phyloP scores from a whole-genome alignment of 2,329 filamentous ascomycete genomes.

The Exophiala sideris region DNA sequence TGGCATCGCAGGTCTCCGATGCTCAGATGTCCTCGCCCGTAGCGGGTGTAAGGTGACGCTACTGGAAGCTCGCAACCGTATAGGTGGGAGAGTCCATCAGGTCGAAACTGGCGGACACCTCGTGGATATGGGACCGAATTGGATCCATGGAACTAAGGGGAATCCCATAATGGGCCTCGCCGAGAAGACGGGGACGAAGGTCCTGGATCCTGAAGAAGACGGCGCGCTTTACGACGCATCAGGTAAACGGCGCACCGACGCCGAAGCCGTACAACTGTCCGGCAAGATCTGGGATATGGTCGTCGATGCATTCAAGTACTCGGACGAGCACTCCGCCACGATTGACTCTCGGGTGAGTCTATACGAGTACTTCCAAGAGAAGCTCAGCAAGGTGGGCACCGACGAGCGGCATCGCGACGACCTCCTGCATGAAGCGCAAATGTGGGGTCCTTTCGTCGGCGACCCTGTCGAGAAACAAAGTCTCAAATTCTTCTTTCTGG shows the following conservation, averaged over 20 bases:
- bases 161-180: conserved; percentile 61
- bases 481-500: conserved; percentile 62
- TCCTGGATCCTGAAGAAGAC: conserved; percentile 53
- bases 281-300: conserved; percentile 57
- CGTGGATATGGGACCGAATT: conserved; percentile 63
- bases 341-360: conserved; percentile 55
- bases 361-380: conserved; percentile 55
- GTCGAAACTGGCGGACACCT: conserved; percentile 46
- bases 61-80: conserved; percentile 56
- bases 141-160: conserved; percentile 60
- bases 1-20: conserved; percentile 58
- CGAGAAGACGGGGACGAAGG: conserved; percentile 48
- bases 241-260: conserved; percentile 42
- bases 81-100: conserved; percentile 59
- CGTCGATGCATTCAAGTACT: conserved; percentile 57
- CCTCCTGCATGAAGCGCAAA: conserved; percentile 52
- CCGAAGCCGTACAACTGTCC: conserved; percentile 34
- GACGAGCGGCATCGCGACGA: conserved; percentile 40
- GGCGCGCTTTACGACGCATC: conserved; percentile 47
- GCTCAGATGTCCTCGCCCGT: conserved; percentile 56
- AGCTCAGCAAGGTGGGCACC: conserved; percentile 42
- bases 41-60: conserved; percentile 58
- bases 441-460: conserved; percentile 65
- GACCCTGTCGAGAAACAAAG: conserved; percentile 58
- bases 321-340: conserved; percentile 48